phyloP scores from a whole-genome alignment of 2,329 filamentous ascomycete genomes.

The Clonostachys rosea region DNA sequence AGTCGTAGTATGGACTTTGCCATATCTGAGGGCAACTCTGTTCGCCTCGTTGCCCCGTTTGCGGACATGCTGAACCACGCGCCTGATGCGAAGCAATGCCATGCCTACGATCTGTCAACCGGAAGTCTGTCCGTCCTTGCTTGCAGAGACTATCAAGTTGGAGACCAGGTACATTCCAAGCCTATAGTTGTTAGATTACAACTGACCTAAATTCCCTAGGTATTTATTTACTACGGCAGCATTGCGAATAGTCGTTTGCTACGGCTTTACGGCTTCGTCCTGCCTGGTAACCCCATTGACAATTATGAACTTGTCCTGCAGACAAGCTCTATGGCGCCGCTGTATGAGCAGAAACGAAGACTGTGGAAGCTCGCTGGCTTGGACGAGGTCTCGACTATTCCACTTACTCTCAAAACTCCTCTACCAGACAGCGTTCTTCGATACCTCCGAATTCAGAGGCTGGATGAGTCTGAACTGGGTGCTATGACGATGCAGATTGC shows the following conservation, averaged over 20 bases:
- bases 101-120: conserved; percentile 22
- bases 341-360: conserved; percentile 24
- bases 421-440: conserved; percentile 22
- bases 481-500: conserved; percentile 11
- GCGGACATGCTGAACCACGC: conserved; percentile 30
- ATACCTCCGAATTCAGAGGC: conserved; percentile 27
- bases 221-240: conserved; percentile 24
- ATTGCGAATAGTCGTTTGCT: conserved; percentile 26
- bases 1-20: no score
- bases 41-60: conserved; percentile 14
- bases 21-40: no score
- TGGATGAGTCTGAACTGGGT: conserved; percentile 18
- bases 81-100: conserved; percentile 22
- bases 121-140: conserved; percentile 19
- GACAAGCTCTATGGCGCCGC: conserved; percentile 21
- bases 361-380: conserved; percentile 24
- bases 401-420: conserved; percentile 22
- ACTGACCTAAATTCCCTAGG: conserved; percentile 5
- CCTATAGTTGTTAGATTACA: no score
- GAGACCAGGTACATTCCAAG: no score
- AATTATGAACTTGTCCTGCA: conserved; percentile 27
- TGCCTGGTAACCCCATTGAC: conserved; percentile 25
- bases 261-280: conserved; percentile 28
- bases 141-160: no score
- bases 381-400: conserved; percentile 19